Evolutionary conservation across 805 yeast genomes (phyloP).

Genomic region (Starmerella stellata): DNA sequence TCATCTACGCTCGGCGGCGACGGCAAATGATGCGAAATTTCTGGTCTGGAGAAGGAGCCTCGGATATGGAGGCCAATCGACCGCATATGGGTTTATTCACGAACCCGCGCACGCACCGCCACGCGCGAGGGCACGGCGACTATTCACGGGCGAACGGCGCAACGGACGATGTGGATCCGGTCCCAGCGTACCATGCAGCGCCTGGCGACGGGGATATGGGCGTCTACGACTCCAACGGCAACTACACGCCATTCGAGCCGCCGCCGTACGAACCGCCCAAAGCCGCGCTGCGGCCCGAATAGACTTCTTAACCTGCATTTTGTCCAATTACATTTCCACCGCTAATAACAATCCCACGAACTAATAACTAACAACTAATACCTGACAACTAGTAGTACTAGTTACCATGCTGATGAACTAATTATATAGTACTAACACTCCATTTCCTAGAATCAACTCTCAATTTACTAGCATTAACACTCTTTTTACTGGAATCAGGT

Average conservation of each 20-base stretch:
- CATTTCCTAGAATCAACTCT: too few species aligned
- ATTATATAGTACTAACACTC: too few species aligned
- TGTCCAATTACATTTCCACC: too few species aligned
- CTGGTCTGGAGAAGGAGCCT: neutral
- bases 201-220: constrained; percentile 13
- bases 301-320: too few species aligned
- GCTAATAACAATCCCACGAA: too few species aligned
- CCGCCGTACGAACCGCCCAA: constrained; percentile 11
- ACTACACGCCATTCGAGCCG: constrained; percentile 9
- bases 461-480: too few species aligned
- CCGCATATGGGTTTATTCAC: neutral
- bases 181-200: constrained; percentile 12
- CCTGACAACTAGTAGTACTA: too few species aligned
- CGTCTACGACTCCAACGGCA: constrained; percentile 11
- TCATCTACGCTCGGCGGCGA: constrained; percentile 1
- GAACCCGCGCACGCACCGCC: constrained; percentile 2
- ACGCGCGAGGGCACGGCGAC: neutral
- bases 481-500: too few species aligned
- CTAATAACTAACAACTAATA: too few species aligned
- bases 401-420: too few species aligned
- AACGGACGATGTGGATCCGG: constrained; percentile 9
- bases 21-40: neutral
- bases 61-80: neutral
- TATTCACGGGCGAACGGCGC: too few species aligned
- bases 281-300: constrained; percentile 3